Conservation (phyloP, 2,329 filamentous ascomycete species). For the Alternaria sp. region DNA sequence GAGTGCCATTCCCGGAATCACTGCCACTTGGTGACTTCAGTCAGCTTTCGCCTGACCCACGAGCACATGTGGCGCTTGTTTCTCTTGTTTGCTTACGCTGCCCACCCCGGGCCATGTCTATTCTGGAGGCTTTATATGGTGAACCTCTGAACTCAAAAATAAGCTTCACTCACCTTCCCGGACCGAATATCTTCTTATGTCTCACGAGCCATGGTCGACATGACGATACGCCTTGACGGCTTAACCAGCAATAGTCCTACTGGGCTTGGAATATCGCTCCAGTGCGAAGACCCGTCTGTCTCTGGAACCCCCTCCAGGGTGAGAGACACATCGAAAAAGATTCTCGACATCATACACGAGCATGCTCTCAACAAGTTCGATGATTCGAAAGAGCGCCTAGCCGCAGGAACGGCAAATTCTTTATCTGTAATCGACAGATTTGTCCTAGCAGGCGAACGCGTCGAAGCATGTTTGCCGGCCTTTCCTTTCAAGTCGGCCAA, state of each 20-base stretch:
- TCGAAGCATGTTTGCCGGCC: slow-evolving; percentile 56
- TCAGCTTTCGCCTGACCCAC: neutral
- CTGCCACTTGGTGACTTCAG: neutral
- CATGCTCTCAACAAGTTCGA: slow-evolving; percentile 40
- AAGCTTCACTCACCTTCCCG: neutral
- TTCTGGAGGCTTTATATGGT: neutral
- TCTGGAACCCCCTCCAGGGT: neutral
- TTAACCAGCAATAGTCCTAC: neutral
- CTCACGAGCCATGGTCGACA: neutral
- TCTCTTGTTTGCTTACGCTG: neutral
- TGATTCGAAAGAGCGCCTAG: slow-evolving; percentile 27
- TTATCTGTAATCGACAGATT: slow-evolving; percentile 28
- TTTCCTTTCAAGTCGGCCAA: slow-evolving; percentile 72
- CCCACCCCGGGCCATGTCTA: neutral
- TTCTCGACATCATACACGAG: slow-evolving; percentile 35
- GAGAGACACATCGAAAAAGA: slow-evolving; percentile 1
- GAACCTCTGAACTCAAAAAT: neutral
- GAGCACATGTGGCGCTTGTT: neutral
- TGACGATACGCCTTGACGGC: neutral
- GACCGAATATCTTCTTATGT: neutral
- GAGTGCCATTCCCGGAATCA: neutral
- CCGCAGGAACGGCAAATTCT: slow-evolving; percentile 27
- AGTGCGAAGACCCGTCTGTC: neutral
- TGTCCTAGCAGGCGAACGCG: slow-evolving; percentile 16
- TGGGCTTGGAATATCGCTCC: slow-evolving; percentile 10